Evolutionary conservation across 352 stramenopile genomes (phyloP), one percentile per base, ranked within the genome.

Genomic region (Globisporangium viniferum): DNA sequence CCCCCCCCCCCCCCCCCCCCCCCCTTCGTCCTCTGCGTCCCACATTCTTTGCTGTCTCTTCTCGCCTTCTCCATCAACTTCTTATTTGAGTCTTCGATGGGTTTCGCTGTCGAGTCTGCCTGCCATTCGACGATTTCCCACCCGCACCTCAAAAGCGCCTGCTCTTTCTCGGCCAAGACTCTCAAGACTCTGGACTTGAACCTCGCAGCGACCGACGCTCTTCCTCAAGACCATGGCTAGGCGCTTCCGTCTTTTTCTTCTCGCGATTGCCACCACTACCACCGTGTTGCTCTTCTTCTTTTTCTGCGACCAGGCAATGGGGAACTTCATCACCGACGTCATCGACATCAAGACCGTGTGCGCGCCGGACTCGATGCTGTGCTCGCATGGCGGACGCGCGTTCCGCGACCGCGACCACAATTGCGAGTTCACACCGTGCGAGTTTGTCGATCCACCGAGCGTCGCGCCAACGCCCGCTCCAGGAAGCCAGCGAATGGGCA

Each of bases 391-490:
- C 61, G 72, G 68, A 3, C 72, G 72, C 46, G 68, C 73, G 2
- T 85, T 77, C 49, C 80, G 78, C 44, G 69, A 84, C 36, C 62
- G 44, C 18, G 59, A 69, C 6, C 69, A 82, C 62, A 41, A 72
- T n/a, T 86, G 78, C 59, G 62, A 69, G 33, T 86, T 86, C 69
- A 80, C 76, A 4, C 76, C 76, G 6, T 88, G 80, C 54, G 67
- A 76, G 44, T 68, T 85, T 20, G 68, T 85, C 0, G 18, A 68
- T 4, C 29, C 73, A 1, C 49, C 64, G 0, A 58, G 65, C 6
- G 7, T 35, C 1, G 29, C 29, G 20, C 67, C 70, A 2, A 61
- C 55, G 5, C 58, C 68, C 3, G 27, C 66, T 6, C 62, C 65
- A 1, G 48, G 62, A 5, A 63, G 71, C 5, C 71, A 66, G 18